These are phyloP conservation scores for Dryas alaskensis DNA, from an alignment of 306 rosid genomes.

Conservation along the genomic window DNA sequence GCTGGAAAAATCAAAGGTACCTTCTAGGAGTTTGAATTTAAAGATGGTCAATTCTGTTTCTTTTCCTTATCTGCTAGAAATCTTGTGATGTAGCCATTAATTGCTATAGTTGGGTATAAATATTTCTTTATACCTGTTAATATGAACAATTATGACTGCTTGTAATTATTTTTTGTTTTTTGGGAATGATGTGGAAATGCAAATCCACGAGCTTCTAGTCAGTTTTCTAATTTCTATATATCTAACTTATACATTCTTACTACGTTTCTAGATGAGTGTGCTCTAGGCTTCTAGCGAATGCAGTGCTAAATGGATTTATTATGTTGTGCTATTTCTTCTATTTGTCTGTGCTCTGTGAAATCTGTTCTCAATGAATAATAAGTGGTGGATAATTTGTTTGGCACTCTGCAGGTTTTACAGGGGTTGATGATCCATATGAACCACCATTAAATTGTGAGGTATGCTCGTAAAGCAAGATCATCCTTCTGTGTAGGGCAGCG, in stretches of 20 bases:
- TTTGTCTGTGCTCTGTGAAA: background rate
- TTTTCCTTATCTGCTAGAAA: background rate
- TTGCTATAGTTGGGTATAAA: background rate
- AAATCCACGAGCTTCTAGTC: too few relatives aligned
- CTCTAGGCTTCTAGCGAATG: background rate
- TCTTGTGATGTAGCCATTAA: background rate
- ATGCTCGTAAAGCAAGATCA: conserved; percentile 12
- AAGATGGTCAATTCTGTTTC: background rate
- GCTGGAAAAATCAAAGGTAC: conserved; percentile 90
- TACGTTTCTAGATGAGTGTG: too few relatives aligned
- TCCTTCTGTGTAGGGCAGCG: background rate
- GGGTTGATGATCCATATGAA: conserved; percentile 90
- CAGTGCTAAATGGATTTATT: background rate
- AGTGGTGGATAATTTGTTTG: conserved; percentile 26
- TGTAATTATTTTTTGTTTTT: background rate
- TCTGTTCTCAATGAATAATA: background rate
- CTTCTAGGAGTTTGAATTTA: conserved; percentile 1
- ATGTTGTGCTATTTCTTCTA: conserved; percentile 2
- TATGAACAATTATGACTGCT: background rate
- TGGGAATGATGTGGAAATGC: background rate
- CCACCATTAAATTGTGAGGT: conserved; percentile 79
- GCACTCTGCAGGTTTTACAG: conserved; percentile 77
- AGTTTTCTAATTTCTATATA: too few relatives aligned
- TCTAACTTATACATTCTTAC: too few relatives aligned
- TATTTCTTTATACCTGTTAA: background rate